phyloP scores from a whole-genome alignment of 495 filamentous ascomycete species.

The Aspergillus kassunensis region DNA sequence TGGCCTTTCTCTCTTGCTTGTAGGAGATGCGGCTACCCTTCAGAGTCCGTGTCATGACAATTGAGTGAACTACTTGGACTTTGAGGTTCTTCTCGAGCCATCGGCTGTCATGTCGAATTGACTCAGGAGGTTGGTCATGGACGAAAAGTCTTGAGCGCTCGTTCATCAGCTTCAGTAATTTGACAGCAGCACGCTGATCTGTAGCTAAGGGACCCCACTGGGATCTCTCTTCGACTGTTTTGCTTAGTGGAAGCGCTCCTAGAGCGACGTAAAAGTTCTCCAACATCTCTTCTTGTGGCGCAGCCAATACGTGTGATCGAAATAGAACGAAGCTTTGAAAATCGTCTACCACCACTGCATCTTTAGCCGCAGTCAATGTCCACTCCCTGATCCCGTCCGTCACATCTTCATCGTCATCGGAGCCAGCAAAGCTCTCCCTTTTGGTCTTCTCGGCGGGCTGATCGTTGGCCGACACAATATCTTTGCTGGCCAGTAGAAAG shows the following conservation, averaged over 20 bases:
- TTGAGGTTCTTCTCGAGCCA: slow-evolving; percentile 87
- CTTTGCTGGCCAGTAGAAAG: slow-evolving; percentile 76
- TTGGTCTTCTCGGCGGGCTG: slow-evolving; percentile 12
- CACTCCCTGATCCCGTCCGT: slow-evolving; percentile 66
- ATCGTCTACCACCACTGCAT: slow-evolving; percentile 82
- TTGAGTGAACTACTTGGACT: slow-evolving; percentile 69
- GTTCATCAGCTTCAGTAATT: slow-evolving; percentile 71
- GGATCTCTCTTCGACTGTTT: slow-evolving; percentile 44
- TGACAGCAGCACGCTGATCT: slow-evolving; percentile 51
- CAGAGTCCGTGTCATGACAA: slow-evolving; percentile 70
- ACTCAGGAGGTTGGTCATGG: slow-evolving; percentile 63
- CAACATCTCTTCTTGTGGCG: slow-evolving; percentile 80
- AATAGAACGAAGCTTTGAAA: slow-evolving; percentile 81
- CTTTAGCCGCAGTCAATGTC: slow-evolving; percentile 61
- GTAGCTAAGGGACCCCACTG: slow-evolving; percentile 44
- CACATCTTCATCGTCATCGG: slow-evolving; percentile 57
- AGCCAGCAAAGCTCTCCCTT: slow-evolving; percentile 21
- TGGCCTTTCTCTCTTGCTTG: slow-evolving; percentile 64
- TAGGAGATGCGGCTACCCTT: slow-evolving; percentile 61
- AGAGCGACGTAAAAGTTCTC: slow-evolving; percentile 74
- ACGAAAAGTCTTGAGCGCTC: slow-evolving; percentile 87
- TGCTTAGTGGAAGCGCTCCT: slow-evolving; percentile 41
- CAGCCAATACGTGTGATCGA: slow-evolving; percentile 71
- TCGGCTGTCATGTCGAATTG: slow-evolving; percentile 73
- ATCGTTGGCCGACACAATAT: slow-evolving; percentile 48